Percentiles rank a stretch among this genome's conserved stretches.
Evolutionary conservation across 176 grass and related monocot genomes (phyloP).

Genomic region (Avena insularis): DNA sequence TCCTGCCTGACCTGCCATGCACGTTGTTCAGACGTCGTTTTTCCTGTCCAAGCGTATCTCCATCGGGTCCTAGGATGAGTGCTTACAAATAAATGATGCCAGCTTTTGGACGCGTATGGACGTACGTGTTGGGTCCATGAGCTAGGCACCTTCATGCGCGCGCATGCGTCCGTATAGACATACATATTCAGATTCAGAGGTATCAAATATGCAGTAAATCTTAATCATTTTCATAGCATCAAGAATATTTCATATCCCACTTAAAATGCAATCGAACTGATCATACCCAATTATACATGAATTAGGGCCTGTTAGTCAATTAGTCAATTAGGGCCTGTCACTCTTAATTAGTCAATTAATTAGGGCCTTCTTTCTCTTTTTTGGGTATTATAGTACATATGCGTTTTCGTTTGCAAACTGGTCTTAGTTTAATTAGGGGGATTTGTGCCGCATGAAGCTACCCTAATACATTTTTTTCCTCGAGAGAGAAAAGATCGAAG

Average conservation of each 20-base stretch:
- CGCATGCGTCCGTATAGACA: not conserved
- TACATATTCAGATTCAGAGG: not conserved
- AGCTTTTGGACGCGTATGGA: slow-evolving; percentile 15
- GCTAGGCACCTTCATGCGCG: not conserved
- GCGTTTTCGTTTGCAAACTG: not conserved
- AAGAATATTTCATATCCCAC: too few species aligned
- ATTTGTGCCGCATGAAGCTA: not conserved
- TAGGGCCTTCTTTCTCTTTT: not conserved
- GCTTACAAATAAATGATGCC: slow-evolving; percentile 41
- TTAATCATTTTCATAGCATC: not conserved
- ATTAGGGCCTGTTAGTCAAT: too few species aligned
- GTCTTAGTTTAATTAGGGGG: not conserved
- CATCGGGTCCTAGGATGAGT: slow-evolving; percentile 19
- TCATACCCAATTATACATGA: not conserved
- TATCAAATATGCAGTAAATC: not conserved
- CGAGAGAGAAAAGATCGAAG: not conserved
- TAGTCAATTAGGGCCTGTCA: not conserved
- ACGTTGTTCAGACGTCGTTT: slow-evolving; percentile 41
- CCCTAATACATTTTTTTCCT: not conserved
- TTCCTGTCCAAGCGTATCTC: slow-evolving; percentile 34
- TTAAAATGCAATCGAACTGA: too few species aligned
- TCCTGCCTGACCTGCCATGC: not conserved
- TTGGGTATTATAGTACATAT: not conserved
- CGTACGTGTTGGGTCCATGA: not conserved
- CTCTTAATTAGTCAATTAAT: not conserved